phyloP scores from a whole-genome alignment of 352 stramenopile species.

The Lagenidium giganteum region DNA sequence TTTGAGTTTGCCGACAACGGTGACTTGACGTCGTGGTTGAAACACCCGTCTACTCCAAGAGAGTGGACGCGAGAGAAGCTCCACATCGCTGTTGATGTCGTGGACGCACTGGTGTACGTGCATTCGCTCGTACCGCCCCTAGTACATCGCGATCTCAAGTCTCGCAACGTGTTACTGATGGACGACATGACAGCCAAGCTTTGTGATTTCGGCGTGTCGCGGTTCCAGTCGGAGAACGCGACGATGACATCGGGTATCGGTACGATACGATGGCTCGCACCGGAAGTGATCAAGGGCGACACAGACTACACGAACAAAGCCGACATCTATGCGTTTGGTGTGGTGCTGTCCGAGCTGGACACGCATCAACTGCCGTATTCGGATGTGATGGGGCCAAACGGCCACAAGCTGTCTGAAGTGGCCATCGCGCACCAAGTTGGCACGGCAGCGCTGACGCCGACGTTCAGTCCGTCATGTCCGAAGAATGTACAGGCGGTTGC shows the following conservation, averaged over 20 bases:
- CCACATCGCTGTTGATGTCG: slow-evolving; percentile 8
- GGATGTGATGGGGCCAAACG: not conserved
- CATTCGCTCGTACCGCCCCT: slow-evolving; percentile 8
- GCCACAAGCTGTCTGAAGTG: slow-evolving; percentile 1
- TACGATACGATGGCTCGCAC: not conserved
- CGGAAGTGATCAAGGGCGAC: not conserved
- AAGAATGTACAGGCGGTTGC: not conserved
- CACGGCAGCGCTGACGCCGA: slow-evolving; percentile 1
- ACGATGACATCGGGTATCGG: slow-evolving; percentile 1
- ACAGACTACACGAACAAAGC: not conserved
- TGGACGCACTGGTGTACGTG: slow-evolving; percentile 11
- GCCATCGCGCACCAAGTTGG: slow-evolving; percentile 8
- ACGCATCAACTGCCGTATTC: slow-evolving; percentile 11
- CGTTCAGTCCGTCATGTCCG: slow-evolving; percentile 1
- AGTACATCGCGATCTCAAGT: slow-evolving; percentile 5
- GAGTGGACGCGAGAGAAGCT: slow-evolving; percentile 13
- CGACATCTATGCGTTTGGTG: slow-evolving; percentile 1
- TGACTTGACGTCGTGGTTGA: too few relatives aligned
- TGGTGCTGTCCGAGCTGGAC: slow-evolving; percentile 11
- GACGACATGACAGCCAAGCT: slow-evolving; percentile 1
- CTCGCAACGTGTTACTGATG: slow-evolving; percentile 6
- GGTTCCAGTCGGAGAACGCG: not conserved
- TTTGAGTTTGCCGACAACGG: too few relatives aligned
- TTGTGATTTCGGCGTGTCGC: slow-evolving; percentile 1
- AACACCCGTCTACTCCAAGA: too few relatives aligned